These are phyloP conservation scores for Penicillium sp. DNA, from an alignment of 2,329 filamentous ascomycete species.

Conservation along the genomic window DNA sequence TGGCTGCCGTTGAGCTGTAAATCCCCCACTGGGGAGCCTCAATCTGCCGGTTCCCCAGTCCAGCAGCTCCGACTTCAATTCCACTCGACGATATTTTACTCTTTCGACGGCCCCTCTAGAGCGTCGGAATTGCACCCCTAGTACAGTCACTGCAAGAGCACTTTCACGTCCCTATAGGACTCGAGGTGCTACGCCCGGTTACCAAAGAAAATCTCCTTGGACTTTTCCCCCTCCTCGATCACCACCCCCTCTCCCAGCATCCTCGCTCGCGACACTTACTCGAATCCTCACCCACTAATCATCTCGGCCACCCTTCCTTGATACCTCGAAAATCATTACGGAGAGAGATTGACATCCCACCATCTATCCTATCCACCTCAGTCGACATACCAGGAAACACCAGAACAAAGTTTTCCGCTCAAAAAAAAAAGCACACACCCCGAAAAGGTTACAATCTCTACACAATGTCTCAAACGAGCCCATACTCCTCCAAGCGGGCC, in stretches of 20 bases:
- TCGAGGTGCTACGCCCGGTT: slow-evolving; percentile 36
- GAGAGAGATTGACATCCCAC: background rate
- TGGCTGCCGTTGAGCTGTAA: slow-evolving; percentile 88
- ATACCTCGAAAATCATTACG: background rate
- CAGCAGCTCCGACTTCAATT: slow-evolving; percentile 75
- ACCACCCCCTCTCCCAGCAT: background rate
- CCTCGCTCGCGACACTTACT: slow-evolving; percentile 6
- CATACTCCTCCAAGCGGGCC: slow-evolving; percentile 29
- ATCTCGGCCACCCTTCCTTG: slow-evolving; percentile 1
- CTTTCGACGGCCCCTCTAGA: slow-evolving; percentile 45
- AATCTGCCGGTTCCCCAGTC: slow-evolving; percentile 66
- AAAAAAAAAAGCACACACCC: background rate
- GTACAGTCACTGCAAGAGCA: slow-evolving; percentile 41
- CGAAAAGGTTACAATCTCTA: background rate
- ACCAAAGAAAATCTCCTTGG: slow-evolving; percentile 12
- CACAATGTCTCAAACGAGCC: slow-evolving; percentile 25
- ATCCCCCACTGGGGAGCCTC: slow-evolving; percentile 73
- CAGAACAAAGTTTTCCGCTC: slow-evolving; percentile 1
- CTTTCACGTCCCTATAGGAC: slow-evolving; percentile 35
- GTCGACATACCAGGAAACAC: background rate
- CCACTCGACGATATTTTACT: slow-evolving; percentile 53
- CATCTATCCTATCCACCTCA: background rate
- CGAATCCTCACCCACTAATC: slow-evolving; percentile 1
- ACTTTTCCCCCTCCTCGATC: slow-evolving; percentile 2
- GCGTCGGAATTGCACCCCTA: slow-evolving; percentile 63